Evolutionary conservation across 768 basidiomycete genomes (phyloP).

Genomic region (Naematelia encephala): DNA sequence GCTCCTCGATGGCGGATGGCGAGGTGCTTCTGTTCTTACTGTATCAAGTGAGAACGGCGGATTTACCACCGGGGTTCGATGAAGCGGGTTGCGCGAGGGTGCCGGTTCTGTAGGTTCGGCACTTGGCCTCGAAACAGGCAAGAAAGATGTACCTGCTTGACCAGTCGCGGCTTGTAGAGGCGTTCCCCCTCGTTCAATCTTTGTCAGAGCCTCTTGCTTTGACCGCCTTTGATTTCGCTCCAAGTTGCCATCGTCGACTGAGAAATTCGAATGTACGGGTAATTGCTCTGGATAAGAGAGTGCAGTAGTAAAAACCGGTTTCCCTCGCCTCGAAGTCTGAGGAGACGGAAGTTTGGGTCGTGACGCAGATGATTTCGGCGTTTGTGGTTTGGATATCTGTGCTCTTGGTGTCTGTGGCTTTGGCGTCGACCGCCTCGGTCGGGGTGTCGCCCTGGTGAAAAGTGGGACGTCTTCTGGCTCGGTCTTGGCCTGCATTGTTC

Average conservation of each 20-base stretch:
- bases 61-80: slow-evolving; percentile 27
- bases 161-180: slow-evolving; percentile 17
- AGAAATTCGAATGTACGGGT: slow-evolving; percentile 18
- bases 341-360: slow-evolving; percentile 5
- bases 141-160: slow-evolving; percentile 31
- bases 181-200: slow-evolving; percentile 31
- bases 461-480: background rate
- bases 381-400: background rate
- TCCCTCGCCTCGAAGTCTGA: slow-evolving; percentile 13
- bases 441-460: background rate
- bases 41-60: slow-evolving; percentile 37
- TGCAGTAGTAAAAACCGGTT: slow-evolving; percentile 32
- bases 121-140: slow-evolving; percentile 18
- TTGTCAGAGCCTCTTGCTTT: slow-evolving; percentile 40
- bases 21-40: slow-evolving; percentile 38
- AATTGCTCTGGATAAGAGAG: slow-evolving; percentile 31
- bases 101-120: slow-evolving; percentile 24
- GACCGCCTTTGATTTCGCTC: slow-evolving; percentile 38
- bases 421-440: background rate
- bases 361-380: slow-evolving; percentile 5
- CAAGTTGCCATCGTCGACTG: slow-evolving; percentile 25
- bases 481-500: slow-evolving; percentile 1
- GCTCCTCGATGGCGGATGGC: slow-evolving; percentile 34
- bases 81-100: slow-evolving; percentile 36
- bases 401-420: slow-evolving; percentile 7